These are phyloP conservation scores for Xylariaceae sp. DNA, from an alignment of 2,329 filamentous ascomycete species.

Conservation along the genomic window DNA sequence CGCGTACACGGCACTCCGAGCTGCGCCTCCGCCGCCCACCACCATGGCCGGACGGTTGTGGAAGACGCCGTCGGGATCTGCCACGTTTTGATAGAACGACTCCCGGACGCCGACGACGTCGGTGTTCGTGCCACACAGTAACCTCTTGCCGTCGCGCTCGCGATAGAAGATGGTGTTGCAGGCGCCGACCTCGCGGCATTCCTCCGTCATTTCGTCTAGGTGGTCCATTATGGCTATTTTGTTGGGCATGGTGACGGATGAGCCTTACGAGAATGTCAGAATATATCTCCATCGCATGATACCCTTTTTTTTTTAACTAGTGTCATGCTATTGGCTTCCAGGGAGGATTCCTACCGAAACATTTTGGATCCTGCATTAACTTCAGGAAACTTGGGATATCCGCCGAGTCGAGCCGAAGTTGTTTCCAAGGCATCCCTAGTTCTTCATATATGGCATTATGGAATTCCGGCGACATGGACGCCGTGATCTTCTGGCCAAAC, in stretches of 20 bases:
- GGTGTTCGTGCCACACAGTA: constrained; percentile 73
- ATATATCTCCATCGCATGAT: too few species aligned
- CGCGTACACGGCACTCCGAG: constrained; percentile 73
- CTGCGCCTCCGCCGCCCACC: constrained; percentile 73
- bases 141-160: constrained; percentile 39
- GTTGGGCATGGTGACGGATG: constrained; percentile 78
- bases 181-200: constrained; percentile 69
- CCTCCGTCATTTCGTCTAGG: constrained; percentile 68
- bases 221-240: constrained; percentile 72
- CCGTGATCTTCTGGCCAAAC: constrained; percentile 52
- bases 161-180: constrained; percentile 75
- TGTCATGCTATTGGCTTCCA: too few species aligned
- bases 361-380: constrained; percentile 52
- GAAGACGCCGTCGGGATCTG: constrained; percentile 41
- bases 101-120: constrained; percentile 76
- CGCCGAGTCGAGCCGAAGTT: constrained; percentile 48
- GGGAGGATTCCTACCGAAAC: constrained; percentile 47
- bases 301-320: too few species aligned
- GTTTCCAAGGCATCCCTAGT: constrained; percentile 46
- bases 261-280: constrained; percentile 3
- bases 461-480: constrained; percentile 52
- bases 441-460: constrained; percentile 51
- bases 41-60: constrained; percentile 64
- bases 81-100: constrained; percentile 57
- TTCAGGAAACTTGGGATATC: constrained; percentile 45